phyloP scores from a whole-genome alignment of 768 basidiomycete genomes.

The Tremella mesenterica region DNA sequence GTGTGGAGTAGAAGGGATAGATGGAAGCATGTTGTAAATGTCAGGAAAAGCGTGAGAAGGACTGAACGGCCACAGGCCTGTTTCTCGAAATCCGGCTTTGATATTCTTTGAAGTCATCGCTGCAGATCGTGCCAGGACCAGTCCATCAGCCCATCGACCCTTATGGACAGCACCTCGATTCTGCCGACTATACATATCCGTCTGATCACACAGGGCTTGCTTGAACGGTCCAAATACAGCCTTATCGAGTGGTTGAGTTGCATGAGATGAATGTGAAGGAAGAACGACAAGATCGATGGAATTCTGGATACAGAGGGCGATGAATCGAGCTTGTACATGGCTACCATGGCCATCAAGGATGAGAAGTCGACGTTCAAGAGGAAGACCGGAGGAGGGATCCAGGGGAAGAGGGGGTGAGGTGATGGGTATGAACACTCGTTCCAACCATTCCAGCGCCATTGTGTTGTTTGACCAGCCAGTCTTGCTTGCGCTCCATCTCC shows the following conservation, averaged over 20 bases:
- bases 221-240: conserved; percentile 3
- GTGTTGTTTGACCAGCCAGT: conserved; percentile 5
- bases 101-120: background rate
- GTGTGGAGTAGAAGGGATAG: no score
- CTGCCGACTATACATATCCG: background rate
- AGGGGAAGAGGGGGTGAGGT: background rate
- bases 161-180: background rate
- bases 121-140: background rate
- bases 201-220: background rate
- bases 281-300: conserved; percentile 2
- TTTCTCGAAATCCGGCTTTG: background rate
- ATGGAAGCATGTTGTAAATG: no score
- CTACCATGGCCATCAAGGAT: conserved; percentile 10
- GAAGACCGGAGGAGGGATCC: no score
- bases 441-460: conserved; percentile 1
- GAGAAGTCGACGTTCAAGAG: background rate
- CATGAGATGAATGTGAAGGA: conserved; percentile 10
- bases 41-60: no score
- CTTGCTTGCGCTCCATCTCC: conserved; percentile 2
- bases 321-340: conserved; percentile 3
- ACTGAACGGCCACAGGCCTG: background rate
- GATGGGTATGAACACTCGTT: background rate
- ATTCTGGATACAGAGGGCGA: conserved; percentile 6
- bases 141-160: background rate
- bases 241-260: conserved; percentile 9